Evolutionary conservation across 2,329 filamentous ascomycete species (phyloP).

Genomic region (Neonectria ditissima): DNA sequence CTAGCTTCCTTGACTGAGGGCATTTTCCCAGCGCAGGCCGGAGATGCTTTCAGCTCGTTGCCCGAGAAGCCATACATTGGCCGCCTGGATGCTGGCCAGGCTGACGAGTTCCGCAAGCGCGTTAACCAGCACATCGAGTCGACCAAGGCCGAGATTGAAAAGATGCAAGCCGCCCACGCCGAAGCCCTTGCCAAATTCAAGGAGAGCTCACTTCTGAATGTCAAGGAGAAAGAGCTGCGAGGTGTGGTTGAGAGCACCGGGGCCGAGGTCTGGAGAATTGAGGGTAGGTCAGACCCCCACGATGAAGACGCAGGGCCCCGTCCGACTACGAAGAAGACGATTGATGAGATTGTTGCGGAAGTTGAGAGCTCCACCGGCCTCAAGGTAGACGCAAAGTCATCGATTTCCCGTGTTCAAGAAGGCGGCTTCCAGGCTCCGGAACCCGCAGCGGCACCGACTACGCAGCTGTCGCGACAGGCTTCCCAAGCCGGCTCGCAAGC

Average conservation of each 20-base stretch:
- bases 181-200: slow-evolving; percentile 80
- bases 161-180: slow-evolving; percentile 83
- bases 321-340: slow-evolving; percentile 60
- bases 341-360: slow-evolving; percentile 80
- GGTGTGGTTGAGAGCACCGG: slow-evolving; percentile 71
- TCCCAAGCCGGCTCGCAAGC: slow-evolving; percentile 68
- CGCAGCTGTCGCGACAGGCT: slow-evolving; percentile 63
- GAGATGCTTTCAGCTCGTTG: slow-evolving; percentile 58
- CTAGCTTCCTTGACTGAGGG: slow-evolving; percentile 84
- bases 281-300: slow-evolving; percentile 64
- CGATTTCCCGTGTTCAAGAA: slow-evolving; percentile 78
- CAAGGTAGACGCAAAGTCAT: slow-evolving; percentile 72
- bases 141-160: slow-evolving; percentile 84
- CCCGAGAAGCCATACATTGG: slow-evolving; percentile 70
- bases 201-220: slow-evolving; percentile 75
- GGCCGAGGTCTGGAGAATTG: slow-evolving; percentile 72
- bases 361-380: slow-evolving; percentile 79
- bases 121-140: slow-evolving; percentile 78
- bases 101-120: slow-evolving; percentile 85
- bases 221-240: slow-evolving; percentile 81
- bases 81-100: slow-evolving; percentile 78
- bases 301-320: slow-evolving; percentile 59
- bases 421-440: slow-evolving; percentile 78
- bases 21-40: slow-evolving; percentile 77
- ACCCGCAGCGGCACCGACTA: slow-evolving; percentile 49